Evolutionary conservation across 1,139 yeast species (phyloP), one percentile per base, ranked within the genome.

Genomic region (Sugiyamaella paludigena): DNA sequence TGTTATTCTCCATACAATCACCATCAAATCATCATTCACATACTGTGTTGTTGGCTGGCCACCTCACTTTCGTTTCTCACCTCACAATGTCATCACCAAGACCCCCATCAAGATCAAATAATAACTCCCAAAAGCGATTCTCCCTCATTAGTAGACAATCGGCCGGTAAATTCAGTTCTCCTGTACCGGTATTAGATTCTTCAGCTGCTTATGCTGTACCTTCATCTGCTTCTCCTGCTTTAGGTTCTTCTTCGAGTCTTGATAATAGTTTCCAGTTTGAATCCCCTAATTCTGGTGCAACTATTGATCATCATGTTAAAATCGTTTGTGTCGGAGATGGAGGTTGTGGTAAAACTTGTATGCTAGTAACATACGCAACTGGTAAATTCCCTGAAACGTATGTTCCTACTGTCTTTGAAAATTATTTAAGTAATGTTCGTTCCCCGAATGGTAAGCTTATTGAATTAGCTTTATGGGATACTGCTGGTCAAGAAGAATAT

Each of bases 401-500:
- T 62, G 89, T 86, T n/a, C 96, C 97, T 2, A 87, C 95, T 0
- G 86, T 89, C 24, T 88, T 88, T 69, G 96, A 88, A 60, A 87
- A 87, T 66, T 87, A 87, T 61, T 81, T 86, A 26, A 80, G 89
- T 9, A 79, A 79, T 45, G 80, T 86, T 4, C 66, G 69, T 37
- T 75, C 83, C 0, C 82, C 87, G 1, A 70, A 70, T 45, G 75
- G 74, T 36, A 78, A 80, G 55, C 63, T 75, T n/a, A 77, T 83
- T 51, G 94, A 81, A 69, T 72, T 87, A 61, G 92, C 86, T 27
- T 69, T 87, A 40, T 87, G 95, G 95, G 98, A 91, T 67, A 88
- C 97, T 0, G 96, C 96, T 0, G 96, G 96, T 3, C 96, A 88
- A 68, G 96, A 88, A 67, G 95, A 87, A 65, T 88, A 87, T 65